phyloP scores from a whole-genome alignment of 108 stramenopile species.

The Craspedostauros australis region DNA sequence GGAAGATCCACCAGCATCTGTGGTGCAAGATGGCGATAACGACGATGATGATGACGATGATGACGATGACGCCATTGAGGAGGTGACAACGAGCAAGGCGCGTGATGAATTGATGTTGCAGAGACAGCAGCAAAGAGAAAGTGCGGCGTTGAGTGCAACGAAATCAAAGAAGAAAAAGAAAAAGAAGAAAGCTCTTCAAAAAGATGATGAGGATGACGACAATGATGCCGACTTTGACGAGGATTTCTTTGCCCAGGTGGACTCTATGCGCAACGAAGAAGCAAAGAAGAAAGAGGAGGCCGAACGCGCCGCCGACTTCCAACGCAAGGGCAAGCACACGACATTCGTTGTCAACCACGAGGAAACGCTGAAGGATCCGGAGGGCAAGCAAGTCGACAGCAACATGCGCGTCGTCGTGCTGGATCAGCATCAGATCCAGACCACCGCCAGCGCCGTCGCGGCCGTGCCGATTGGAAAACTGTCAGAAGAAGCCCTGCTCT shows the following conservation, averaged over 20 bases:
- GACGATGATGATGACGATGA: conserved; percentile 20
- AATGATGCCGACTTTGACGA: conserved; percentile 23
- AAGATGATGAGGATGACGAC: conserved; percentile 12
- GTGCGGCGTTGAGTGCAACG: background rate
- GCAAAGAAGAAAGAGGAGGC: conserved; percentile 8
- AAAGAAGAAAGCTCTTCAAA: conserved; percentile 5
- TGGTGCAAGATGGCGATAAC: background rate
- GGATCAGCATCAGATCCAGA: background rate
- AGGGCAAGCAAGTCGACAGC: conserved; percentile 8
- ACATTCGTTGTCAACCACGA: conserved; percentile 23
- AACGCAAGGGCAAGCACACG: conserved; percentile 30
- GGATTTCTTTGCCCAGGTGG: conserved; percentile 29
- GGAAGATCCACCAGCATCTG: background rate
- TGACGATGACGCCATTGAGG: conserved; percentile 24
- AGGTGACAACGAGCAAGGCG: conserved; percentile 18
- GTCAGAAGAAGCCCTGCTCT: conserved; percentile 19
- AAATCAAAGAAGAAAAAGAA: conserved; percentile 17
- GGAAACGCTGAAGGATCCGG: background rate
- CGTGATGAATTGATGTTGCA: conserved; percentile 23
- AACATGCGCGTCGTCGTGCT: conserved; percentile 35
- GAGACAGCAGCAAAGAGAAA: conserved; percentile 9
- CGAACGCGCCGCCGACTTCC: background rate
- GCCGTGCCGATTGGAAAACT: conserved; percentile 3
- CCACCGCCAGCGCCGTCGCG: conserved; percentile 1
- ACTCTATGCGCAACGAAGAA: conserved; percentile 7